These are phyloP conservation scores for Sabuloglossum arenarium DNA, from an alignment of 495 filamentous ascomycete species.

Conservation along the genomic window DNA sequence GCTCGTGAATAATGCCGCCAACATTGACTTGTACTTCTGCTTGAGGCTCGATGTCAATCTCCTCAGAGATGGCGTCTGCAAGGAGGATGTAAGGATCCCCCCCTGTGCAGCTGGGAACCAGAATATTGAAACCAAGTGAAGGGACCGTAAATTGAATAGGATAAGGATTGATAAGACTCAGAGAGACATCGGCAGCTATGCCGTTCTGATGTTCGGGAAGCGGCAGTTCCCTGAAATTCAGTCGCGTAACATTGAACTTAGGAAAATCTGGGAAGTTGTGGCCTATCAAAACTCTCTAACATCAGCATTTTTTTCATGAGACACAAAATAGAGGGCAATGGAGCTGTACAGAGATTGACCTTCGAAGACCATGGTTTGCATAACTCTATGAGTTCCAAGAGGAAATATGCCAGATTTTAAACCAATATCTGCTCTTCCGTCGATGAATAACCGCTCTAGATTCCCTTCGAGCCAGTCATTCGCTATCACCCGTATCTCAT, in stretches of 20 bases:
- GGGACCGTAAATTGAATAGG: conserved; percentile 56
- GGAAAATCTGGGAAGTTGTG: conserved; percentile 56
- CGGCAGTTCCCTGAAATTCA: conserved; percentile 54
- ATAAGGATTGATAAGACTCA: conserved; percentile 48
- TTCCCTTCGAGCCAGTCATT: conserved; percentile 73
- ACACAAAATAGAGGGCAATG: neutral
- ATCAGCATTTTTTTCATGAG: neutral
- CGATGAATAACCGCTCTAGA: conserved; percentile 41
- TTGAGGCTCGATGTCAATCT: conserved; percentile 41
- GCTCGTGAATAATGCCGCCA: conserved; percentile 39
- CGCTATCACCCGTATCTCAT: conserved; percentile 57
- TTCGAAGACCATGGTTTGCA: conserved; percentile 54
- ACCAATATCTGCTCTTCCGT: conserved; percentile 44
- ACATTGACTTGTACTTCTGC: conserved; percentile 44
- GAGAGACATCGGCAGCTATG: conserved; percentile 56
- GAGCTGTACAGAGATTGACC: conserved; percentile 42
- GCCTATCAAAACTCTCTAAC: conserved; percentile 15
- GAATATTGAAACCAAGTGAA: conserved; percentile 57
- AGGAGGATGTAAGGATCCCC: conserved; percentile 44
- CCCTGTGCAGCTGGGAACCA: conserved; percentile 55
- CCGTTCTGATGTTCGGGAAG: conserved; percentile 27
- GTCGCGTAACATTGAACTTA: conserved; percentile 47
- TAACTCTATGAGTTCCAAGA: conserved; percentile 51
- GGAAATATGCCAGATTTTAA: conserved; percentile 59
- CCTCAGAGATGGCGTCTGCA: conserved; percentile 49